phyloP scores from a whole-genome alignment of 352 stramenopile genomes.

The Globisporangium irregulare region DNA sequence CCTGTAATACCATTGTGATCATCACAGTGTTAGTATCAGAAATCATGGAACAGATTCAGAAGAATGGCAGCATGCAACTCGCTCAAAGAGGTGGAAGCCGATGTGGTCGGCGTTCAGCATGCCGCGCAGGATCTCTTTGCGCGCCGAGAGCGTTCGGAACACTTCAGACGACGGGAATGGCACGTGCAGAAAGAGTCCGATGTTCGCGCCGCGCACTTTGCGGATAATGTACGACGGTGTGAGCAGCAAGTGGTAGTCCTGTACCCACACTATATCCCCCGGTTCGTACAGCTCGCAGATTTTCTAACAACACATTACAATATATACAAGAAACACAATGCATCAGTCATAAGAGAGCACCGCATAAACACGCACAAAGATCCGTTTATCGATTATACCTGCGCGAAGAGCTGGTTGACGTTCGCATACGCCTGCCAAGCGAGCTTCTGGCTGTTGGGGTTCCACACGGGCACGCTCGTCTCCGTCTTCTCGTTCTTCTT shows the following conservation, averaged over 20 bases:
- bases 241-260: conserved; percentile 98
- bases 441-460: conserved; percentile 57
- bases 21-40: not conserved
- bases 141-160: conserved; percentile 94
- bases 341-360: not conserved
- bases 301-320: conserved; percentile 25
- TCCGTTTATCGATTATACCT: conserved; percentile 32
- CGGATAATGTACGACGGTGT: conserved; percentile 95
- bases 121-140: conserved; percentile 87
- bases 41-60: not conserved
- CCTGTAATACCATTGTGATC: conserved; percentile 5
- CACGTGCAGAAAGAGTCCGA: conserved; percentile 98
- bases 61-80: conserved; percentile 18
- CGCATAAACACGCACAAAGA: not conserved
- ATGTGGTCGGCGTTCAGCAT: conserved; percentile 92
- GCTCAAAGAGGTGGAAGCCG: conserved; percentile 94
- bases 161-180: conserved; percentile 98
- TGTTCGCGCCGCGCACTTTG: conserved; percentile 82
- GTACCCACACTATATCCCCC: conserved; percentile 95
- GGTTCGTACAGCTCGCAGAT: conserved; percentile 75
- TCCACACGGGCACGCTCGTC: conserved; percentile 48
- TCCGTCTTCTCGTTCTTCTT: conserved; percentile 13
- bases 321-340: not conserved
- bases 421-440: conserved; percentile 93
- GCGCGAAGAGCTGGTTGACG: conserved; percentile 93